Evolutionary conservation across 345 rosid genomes (phyloP), one percentile per base, ranked within the genome.

Genomic region (Hibiscus tridactylites): DNA sequence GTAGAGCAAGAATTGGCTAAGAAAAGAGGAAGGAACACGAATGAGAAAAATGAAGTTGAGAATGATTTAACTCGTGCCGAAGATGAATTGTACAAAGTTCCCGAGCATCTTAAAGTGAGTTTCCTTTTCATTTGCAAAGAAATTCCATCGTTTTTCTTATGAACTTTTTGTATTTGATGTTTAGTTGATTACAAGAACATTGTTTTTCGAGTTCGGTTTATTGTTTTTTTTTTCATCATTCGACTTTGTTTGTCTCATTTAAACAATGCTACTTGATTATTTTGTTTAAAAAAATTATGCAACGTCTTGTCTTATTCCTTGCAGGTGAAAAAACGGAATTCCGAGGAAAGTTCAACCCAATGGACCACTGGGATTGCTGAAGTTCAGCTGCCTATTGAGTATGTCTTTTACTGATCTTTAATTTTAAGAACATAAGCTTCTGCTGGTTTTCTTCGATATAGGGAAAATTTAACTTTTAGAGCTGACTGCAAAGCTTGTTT

Each of bases 311-410:
- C 37, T 9, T 8, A 28, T 70, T 56, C 58, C 11, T 62, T 70
- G 70, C 86, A 91, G 98, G 98, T 92, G 74, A 92, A 92, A 83
- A 85, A 73, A 76, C 85, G 97, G 52, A 92, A 88, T 74, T 87
- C 98, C 3, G 96, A 92, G 76, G 99, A 95, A 83, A 93, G 99
- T 78, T 95, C 99, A 26, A 95, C 99, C 1, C 97, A 92, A 81
- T 92, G 99, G 99, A 95, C 98, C 35, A 95, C 99, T 4, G 98
- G 99, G 73, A 95, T 95, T 71, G 99, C 98, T 8, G 99, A 95
- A 86, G 76, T 95, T 79, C 98, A 92, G 79, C 91, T 95, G 12
- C 99, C 99, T 0, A 89, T 95, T 39, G 99, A 95, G 98, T 95
- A 90, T 65, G 80, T 7, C 57, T 44, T 50, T 44, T 58, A 71